phyloP scores from a whole-genome alignment of 768 basidiomycete genomes.

The Amanita pallidorosea region DNA sequence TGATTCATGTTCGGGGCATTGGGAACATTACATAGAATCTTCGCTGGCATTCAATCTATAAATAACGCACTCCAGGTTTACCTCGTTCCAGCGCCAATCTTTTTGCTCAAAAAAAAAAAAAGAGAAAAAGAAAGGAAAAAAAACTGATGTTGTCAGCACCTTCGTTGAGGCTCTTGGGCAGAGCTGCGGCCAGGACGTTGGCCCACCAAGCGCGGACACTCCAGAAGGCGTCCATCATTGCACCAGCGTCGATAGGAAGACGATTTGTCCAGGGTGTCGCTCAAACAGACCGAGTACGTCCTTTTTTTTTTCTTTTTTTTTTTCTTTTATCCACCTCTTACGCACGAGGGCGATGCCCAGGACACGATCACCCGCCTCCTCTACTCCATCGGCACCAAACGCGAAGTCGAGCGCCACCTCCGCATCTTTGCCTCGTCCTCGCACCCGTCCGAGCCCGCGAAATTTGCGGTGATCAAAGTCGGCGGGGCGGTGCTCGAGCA shows the following conservation, averaged over 20 bases:
- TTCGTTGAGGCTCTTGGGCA: slow-evolving; percentile 3
- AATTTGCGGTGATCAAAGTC: slow-evolving; percentile 97
- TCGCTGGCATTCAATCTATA: not conserved
- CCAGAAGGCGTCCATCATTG: too few species aligned
- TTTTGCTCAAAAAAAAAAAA: not conserved
- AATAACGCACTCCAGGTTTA: not conserved
- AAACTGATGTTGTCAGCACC: not conserved
- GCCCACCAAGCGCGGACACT: too few species aligned
- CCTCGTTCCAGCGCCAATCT: not conserved
- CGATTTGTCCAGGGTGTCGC: slow-evolving; percentile 43
- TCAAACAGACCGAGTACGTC: slow-evolving; percentile 62
- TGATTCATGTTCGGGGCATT: too few species aligned
- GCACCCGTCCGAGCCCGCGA: slow-evolving; percentile 80
- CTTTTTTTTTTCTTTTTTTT: not conserved
- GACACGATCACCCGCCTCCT: slow-evolving; percentile 95
- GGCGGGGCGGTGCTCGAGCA: slow-evolving; percentile 93
- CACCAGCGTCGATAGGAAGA: not conserved
- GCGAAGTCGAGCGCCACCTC: slow-evolving; percentile 96
- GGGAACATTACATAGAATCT: too few species aligned
- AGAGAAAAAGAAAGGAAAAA: not conserved
- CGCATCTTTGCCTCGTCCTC: slow-evolving; percentile 96
- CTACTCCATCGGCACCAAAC: slow-evolving; percentile 94
- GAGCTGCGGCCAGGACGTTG: not conserved
- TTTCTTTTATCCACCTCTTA: not conserved
- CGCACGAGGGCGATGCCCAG: slow-evolving; percentile 24